Conservation (phyloP, 805 yeast species). For the Teunomyces stri region DNA sequence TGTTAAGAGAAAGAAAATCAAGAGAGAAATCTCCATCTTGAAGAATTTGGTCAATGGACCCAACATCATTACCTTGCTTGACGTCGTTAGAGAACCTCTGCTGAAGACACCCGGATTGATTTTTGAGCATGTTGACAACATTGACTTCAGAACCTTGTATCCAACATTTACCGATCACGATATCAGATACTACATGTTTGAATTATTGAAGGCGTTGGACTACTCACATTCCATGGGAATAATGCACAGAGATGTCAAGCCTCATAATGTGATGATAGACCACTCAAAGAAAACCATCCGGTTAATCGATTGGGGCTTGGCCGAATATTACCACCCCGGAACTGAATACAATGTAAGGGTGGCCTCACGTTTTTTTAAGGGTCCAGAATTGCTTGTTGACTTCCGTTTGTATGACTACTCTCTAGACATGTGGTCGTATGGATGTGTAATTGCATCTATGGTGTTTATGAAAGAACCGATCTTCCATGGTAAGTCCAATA, state of each 20-base stretch:
- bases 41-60: constrained; percentile 85
- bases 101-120: constrained; percentile 85
- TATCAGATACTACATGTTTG: constrained; percentile 79
- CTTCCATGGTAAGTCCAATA: constrained; percentile 87
- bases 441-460: constrained; percentile 88
- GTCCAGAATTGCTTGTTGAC: constrained; percentile 85
- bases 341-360: constrained; percentile 89
- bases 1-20: constrained; percentile 87
- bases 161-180: constrained; percentile 75
- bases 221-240: constrained; percentile 92
- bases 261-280: constrained; percentile 92
- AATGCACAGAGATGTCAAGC: constrained; percentile 92
- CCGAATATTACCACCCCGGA: constrained; percentile 89
- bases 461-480: constrained; percentile 88
- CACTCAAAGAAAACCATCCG: constrained; percentile 60
- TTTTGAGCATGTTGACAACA: constrained; percentile 79
- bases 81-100: constrained; percentile 83
- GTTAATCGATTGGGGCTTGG: constrained; percentile 92
- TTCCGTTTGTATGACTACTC: constrained; percentile 84
- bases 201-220: constrained; percentile 78
- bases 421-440: constrained; percentile 86
- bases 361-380: constrained; percentile 88
- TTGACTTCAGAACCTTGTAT: constrained; percentile 82
- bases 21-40: constrained; percentile 83
- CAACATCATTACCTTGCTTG: constrained; percentile 70